These are phyloP conservation scores for Shiraia bambusicola DNA, from an alignment of 2,329 filamentous ascomycete species.

Conservation along the genomic window DNA sequence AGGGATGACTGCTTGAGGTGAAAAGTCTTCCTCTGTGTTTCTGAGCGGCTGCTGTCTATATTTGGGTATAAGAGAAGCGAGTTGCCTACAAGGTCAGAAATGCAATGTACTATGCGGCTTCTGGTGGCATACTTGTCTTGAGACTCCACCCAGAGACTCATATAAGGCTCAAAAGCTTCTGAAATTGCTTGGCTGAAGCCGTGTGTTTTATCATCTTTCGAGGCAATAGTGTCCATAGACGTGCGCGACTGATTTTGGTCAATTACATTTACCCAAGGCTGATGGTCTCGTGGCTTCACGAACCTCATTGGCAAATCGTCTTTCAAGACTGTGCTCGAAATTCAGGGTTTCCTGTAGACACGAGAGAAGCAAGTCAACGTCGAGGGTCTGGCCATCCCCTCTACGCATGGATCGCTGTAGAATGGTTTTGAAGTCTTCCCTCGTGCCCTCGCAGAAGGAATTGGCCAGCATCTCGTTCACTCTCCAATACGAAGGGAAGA, in stretches of 20 bases:
- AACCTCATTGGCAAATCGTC: conserved; percentile 69
- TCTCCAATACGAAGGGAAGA: conserved; percentile 87
- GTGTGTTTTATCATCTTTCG: conserved; percentile 71
- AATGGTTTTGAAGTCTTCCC: conserved; percentile 93
- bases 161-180: conserved; percentile 93
- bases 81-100: conserved; percentile 52
- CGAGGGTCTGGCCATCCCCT: conserved; percentile 73
- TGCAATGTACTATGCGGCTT: background rate
- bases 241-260: conserved; percentile 59
- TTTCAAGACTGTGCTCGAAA: conserved; percentile 90
- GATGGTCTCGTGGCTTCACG: conserved; percentile 7
- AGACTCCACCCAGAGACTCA: conserved; percentile 95
- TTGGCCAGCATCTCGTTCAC: conserved; percentile 88
- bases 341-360: conserved; percentile 95
- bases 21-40: conserved; percentile 87
- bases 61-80: conserved; percentile 80
- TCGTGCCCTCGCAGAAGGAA: conserved; percentile 90
- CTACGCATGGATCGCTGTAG: conserved; percentile 83
- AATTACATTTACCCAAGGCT: conserved; percentile 9
- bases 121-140: conserved; percentile 67
- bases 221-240: conserved; percentile 88
- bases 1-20: conserved; percentile 80
- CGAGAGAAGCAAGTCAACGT: conserved; percentile 84
- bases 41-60: conserved; percentile 82
- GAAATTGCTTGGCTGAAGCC: conserved; percentile 90